Base-by-base conservation (phyloP, 257 asterid species). In the Lycium ferocissimum region DNA sequence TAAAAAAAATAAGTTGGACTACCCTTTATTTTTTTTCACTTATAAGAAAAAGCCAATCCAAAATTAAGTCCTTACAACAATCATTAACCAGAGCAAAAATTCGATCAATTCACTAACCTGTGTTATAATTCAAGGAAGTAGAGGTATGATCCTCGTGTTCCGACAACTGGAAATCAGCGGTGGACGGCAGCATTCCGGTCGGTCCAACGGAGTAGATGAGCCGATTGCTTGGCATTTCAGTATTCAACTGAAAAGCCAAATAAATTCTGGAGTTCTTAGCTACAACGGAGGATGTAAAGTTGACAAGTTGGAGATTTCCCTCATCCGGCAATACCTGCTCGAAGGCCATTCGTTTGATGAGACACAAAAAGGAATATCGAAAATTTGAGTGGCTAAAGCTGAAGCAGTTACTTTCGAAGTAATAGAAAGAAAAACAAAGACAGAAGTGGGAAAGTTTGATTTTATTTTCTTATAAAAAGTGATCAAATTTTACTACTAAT, bases 141-240 rank as follows among this genome's bases (percentile, higher is more conserved):
- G 93, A 49, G 84, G 86, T 80, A 79, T 56, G 86, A 2, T 88
- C 90, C 2, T 65, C 65, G 63, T 97, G 99, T 71, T 95, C 84
- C 4, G 88, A 7, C 49, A 97, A 73, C 3, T 85, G 92, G 83
- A 53, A 88, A 45, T 18, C 43, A 8, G 91, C 20, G 7, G 72
- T 15, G 0, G 87, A 63, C 33, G 98, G 98, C 37, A 91, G 47
- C 7, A 79, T 87, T 9, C 91, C 89, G 0, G 22, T 0, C 12
- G 84, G 95, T 4, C 99, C 99, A 2, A 93, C 87, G 43, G 98
- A 87, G 87, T 94, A 97, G 38, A 97, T 61, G 66, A 97, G 87
- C n/a, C 81, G 89, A 11, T 87, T 58, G 57, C 49, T 51, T 47
- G 99, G 99, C 35, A 6, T 83, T 6, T 54, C 88, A 56, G 83